phyloP scores from a whole-genome alignment of 176 grass and related monocot genomes.

The Aechmea fasciata region DNA sequence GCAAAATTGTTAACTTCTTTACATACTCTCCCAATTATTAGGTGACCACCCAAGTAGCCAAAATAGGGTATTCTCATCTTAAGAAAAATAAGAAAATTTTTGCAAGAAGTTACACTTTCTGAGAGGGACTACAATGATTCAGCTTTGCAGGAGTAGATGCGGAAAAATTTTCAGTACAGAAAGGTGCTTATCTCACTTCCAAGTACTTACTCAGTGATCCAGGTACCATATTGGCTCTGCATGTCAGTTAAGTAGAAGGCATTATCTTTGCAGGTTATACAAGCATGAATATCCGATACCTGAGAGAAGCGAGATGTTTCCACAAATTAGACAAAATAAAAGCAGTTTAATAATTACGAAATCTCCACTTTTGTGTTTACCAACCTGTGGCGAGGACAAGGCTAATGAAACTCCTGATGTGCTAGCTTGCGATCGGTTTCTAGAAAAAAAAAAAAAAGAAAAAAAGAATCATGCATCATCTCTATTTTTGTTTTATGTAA shows the following conservation, averaged over 20 bases:
- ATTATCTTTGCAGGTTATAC: conserved; percentile 79
- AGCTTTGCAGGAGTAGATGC: too few species aligned
- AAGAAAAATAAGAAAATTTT: too few species aligned
- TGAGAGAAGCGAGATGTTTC: conserved; percentile 18
- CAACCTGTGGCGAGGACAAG: conserved; percentile 49
- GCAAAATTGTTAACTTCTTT: too few species aligned
- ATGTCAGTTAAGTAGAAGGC: conserved; percentile 78
- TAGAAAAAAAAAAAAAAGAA: conserved; percentile 10
- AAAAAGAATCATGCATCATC: neutral
- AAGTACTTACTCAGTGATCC: conserved; percentile 71
- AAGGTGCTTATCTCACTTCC: neutral
- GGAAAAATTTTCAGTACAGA: neutral
- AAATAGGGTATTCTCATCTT: too few species aligned
- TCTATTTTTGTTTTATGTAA: neutral
- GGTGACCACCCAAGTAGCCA: too few species aligned
- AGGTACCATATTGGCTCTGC: conserved; percentile 74
- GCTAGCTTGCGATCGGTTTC: conserved; percentile 33
- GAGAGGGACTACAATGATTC: too few species aligned
- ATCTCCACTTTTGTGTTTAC: neutral
- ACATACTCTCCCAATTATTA: too few species aligned
- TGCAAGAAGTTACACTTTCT: too few species aligned
- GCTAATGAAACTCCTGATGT: conserved; percentile 32
- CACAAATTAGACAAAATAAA: conserved; percentile 15
- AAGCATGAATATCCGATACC: conserved; percentile 70
- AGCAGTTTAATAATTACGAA: neutral